These are phyloP conservation scores for Pholiota adiposa DNA, from an alignment of 1,284 basidiomycete genomes.

Conservation along the genomic window DNA sequence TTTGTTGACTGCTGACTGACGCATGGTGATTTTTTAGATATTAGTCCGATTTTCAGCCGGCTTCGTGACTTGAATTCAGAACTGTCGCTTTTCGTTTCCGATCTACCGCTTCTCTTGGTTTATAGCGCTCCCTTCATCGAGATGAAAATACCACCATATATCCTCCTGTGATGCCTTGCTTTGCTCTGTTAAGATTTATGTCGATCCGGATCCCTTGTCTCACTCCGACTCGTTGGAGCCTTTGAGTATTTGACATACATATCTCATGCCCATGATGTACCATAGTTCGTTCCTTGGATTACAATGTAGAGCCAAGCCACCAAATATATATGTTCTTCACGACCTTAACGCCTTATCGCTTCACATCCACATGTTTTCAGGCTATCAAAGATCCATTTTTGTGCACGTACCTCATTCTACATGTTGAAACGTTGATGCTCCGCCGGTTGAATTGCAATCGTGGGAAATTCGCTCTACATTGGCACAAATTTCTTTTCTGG, in stretches of 20 bases:
- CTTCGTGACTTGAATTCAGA: neutral
- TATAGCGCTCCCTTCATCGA: neutral
- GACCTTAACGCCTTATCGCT: neutral
- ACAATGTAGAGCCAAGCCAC: no score
- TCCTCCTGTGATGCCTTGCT: no score
- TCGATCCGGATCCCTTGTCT: no score
- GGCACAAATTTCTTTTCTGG: conserved; percentile 15
- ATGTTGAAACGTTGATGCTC: neutral
- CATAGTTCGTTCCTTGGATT: no score
- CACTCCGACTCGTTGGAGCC: no score
- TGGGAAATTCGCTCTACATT: conserved; percentile 12
- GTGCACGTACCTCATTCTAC: neutral
- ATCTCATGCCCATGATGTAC: no score
- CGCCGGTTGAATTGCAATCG: neutral
- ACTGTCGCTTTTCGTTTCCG: no score
- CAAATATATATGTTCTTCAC: neutral
- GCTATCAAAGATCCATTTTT: neutral
- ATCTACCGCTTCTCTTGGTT: neutral
- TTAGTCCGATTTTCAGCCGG: neutral
- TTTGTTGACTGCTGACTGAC: neutral
- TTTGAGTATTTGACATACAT: no score
- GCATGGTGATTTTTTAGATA: neutral
- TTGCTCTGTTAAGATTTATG: no score
- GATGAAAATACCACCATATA: neutral
- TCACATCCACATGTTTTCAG: neutral